Evolutionary conservation across 805 yeast species (phyloP), one percentile per base, ranked within the genome.

Genomic region (Pichia paraexigua): DNA sequence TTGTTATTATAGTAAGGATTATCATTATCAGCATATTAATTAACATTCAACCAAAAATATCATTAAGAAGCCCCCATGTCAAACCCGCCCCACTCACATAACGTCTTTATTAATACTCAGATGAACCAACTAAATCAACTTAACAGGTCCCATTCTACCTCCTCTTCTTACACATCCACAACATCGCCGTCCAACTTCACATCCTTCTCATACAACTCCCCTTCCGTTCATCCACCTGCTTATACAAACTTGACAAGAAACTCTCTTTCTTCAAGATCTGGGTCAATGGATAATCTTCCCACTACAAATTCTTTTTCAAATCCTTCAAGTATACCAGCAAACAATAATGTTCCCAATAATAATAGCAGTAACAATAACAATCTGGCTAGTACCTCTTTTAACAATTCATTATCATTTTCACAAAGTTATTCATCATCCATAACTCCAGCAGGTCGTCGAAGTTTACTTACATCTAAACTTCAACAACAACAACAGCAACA

Each of bases 151-250:
- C 56, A 46, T 28, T 53, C 51, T 0, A 37, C 56, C 1, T 58
- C 63, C 1, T 63, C 66, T 15, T 60, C 66, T 3, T 63, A 57
- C 46, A 60, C 63, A 5, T 55, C 63, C 20, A 54, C 60, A 24
- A 59, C 66, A 0, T 63, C 67, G 10, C 67, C 68, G 17, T 59
- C 68, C 8, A 63, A 63, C 50, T 63, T 61, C 43, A 61, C 58
- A 40, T 53, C 53, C 9, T 50, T 15, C 27, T 50, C 61, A 41
- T 63, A 62, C 32, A 51, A 71, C 68, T 54, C 67, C 62, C 62
- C 71, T 43, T 58, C 66, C 25, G 65, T 66, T 21, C 57, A 63
- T 46, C 67, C 69, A 24, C 66, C 67, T 18, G 27, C 53, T 27
- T 60, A 51, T 45, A 20, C 63, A 11, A 55, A 61, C 18, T 46